Base-by-base conservation (phyloP, 345 rosid genomes). In the Salix brachista region DNA sequence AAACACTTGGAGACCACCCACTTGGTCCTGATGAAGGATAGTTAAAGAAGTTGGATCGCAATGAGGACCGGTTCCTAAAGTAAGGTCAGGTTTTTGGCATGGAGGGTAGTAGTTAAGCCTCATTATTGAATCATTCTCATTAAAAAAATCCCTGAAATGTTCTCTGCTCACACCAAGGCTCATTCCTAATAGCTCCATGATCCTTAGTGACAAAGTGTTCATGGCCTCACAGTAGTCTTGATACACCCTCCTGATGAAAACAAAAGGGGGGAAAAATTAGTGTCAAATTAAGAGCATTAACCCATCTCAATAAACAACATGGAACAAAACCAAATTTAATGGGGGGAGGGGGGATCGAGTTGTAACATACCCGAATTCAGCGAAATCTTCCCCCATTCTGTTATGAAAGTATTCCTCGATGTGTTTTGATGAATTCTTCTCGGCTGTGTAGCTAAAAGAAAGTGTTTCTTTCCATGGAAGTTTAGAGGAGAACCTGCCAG, bases 391-490 rank as follows among this genome's bases (percentile, higher is more conserved):
- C 62, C 99, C 99, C 91, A 93, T 84, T 86, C 86, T 85, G 71
- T 80, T 68, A 5, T 76, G 72, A 48, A 92, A 81, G 70, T 93
- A 96, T 5, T 91, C 87, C 69, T 89, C 77, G 30, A 96, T 93
- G 6, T 85, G 54, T 61, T 83, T 83, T 6, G 88, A 74, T 6
- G 84, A 79, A 65, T 67, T 79, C 25, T 80, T 48, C 65, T 86
- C 90, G 18, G 90, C 91, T 2, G 88, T 87, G 79, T 82, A 89
- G 28, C 86, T 75, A 75, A 96, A 88, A 69, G 99, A 96, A 26
- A 96, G 92, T 0, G 98, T 96, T 83, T 96, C 99, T 79, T 96
- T 96, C 98, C 99, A 96, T 0, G 99, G 99, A 21, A 96, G 94
- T 81, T 92, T 93, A 44, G 92, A 87, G 56, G 92, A 86, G 79